Evolutionary conservation across 2,329 filamentous ascomycete species (phyloP).

Genomic region (Botrytis paeoniae): DNA sequence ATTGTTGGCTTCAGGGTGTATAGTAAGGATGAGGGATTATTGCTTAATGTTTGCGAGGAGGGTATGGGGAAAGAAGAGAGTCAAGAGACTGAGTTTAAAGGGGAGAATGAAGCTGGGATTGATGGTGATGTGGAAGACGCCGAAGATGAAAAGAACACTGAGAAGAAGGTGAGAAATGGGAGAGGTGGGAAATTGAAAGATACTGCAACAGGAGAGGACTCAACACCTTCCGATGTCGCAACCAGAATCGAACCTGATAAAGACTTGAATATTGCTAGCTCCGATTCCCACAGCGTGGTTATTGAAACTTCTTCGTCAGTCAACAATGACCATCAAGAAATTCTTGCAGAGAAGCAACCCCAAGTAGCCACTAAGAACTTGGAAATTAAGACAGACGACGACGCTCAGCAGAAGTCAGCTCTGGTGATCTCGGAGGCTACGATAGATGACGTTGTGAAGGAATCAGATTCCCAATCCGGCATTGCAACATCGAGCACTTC

Average conservation of each 20-base stretch:
- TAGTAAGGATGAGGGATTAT: constrained; percentile 44
- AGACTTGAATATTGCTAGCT: neutral
- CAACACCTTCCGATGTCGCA: neutral
- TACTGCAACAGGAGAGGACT: neutral
- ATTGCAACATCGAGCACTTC: neutral
- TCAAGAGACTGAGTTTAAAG: neutral
- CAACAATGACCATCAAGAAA: neutral
- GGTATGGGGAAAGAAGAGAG: constrained; percentile 5
- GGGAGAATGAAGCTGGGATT: constrained; percentile 21
- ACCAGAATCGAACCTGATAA: neutral
- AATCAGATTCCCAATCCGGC: neutral
- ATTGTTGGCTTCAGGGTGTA: constrained; percentile 44
- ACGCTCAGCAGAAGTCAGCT: neutral
- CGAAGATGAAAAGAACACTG: constrained; percentile 26
- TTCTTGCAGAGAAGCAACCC: neutral
- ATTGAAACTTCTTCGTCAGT: neutral
- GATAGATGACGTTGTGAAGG: neutral
- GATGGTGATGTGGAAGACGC: constrained; percentile 30
- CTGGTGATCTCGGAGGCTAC: neutral
- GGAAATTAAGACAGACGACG: neutral
- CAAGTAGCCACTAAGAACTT: neutral
- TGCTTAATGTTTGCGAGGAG: constrained; percentile 30
- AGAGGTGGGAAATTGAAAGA: neutral
- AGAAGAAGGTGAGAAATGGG: constrained; percentile 19
- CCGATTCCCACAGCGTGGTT: neutral